Conservation (phyloP, 2,329 filamentous ascomycete species). For the Coniochaeta sp. region DNA sequence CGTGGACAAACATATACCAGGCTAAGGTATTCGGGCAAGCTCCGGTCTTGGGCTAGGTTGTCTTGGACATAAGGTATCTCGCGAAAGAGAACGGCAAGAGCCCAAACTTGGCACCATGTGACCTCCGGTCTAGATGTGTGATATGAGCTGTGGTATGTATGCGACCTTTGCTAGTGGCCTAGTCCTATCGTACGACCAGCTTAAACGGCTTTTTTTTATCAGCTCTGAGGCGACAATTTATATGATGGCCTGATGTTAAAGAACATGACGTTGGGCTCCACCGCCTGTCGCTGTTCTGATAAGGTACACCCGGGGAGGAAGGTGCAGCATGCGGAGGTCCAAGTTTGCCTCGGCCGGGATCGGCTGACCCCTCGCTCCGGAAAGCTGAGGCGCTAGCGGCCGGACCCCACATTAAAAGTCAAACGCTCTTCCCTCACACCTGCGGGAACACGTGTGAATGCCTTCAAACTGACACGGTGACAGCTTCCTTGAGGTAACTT, state of each 20-base stretch:
- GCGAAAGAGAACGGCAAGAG: too few relatives aligned
- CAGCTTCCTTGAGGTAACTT: too few relatives aligned
- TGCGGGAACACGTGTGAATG: background rate
- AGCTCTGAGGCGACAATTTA: background rate
- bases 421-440: background rate
- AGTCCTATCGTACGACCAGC: background rate
- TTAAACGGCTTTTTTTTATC: background rate
- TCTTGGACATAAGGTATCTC: background rate
- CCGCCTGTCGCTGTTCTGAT: too few relatives aligned
- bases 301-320: too few relatives aligned
- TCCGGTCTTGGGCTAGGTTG: background rate
- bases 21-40: too few relatives aligned
- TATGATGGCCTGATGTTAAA: background rate
- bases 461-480: background rate
- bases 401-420: too few relatives aligned
- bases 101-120: background rate
- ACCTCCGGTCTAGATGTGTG: background rate
- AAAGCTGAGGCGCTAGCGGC: too few relatives aligned
- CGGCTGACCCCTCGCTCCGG: too few relatives aligned
- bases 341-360: slow-evolving; percentile 1
- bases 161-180: too few relatives aligned
- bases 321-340: too few relatives aligned
- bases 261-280: background rate
- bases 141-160: too few relatives aligned
- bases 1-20: too few relatives aligned